A percentile compares a stretch with the other conserved stretches of the same genome.
These are phyloP conservation scores for Mycena galopus DNA, from an alignment of 768 basidiomycete genomes.

Conservation along the genomic window DNA sequence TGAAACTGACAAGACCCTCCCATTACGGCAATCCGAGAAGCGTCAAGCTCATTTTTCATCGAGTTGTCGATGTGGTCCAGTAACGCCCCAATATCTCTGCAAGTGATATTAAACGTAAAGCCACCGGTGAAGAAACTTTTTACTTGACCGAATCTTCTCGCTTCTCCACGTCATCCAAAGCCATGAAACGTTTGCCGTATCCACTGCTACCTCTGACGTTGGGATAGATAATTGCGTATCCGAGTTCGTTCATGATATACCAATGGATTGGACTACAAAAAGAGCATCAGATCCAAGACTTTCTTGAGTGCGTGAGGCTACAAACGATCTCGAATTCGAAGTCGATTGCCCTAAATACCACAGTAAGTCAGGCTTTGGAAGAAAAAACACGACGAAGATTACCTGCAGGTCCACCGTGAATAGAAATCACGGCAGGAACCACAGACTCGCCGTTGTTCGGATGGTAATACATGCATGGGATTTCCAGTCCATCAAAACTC, in stretches of 20 bases:
- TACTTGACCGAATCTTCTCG: constrained; percentile 60
- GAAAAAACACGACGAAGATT: neutral
- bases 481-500: constrained; percentile 56
- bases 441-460: constrained; percentile 44
- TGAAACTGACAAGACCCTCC: constrained; percentile 54
- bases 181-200: constrained; percentile 56
- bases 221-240: constrained; percentile 55
- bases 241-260: constrained; percentile 58
- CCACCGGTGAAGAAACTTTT: neutral
- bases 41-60: constrained; percentile 49
- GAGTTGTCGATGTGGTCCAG: constrained; percentile 50
- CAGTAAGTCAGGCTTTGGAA: neutral
- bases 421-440: constrained; percentile 50
- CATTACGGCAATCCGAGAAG: constrained; percentile 55
- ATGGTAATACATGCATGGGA: constrained; percentile 59
- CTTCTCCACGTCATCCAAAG: constrained; percentile 56
- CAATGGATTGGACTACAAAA: constrained; percentile 47
- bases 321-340: constrained; percentile 24
- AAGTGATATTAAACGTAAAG: neutral
- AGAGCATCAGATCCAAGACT: neutral
- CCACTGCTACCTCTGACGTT: constrained; percentile 59
- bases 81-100: constrained; percentile 54
- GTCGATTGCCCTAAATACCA: constrained; percentile 23
- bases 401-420: constrained; percentile 56
- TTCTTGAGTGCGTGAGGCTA: neutral